Evolutionary conservation across 2,329 filamentous ascomycete species (phyloP).

Genomic region (Anthostomella pinea): DNA sequence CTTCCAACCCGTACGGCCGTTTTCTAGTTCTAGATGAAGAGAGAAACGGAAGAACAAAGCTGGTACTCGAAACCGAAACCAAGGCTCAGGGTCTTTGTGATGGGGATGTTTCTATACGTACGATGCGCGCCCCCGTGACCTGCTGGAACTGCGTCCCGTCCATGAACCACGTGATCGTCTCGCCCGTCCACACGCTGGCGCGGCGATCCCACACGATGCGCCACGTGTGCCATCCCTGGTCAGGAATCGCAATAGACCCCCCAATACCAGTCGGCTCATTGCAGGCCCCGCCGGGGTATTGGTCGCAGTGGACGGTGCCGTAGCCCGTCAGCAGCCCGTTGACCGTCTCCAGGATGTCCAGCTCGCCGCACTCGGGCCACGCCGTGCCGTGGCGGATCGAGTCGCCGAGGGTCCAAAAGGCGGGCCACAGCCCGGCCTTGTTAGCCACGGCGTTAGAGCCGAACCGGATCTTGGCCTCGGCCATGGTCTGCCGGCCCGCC

Average conservation of each 20-base stretch:
- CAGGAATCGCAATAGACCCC: slow-evolving; percentile 36
- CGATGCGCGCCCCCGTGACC: slow-evolving; percentile 41
- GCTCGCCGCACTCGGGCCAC: slow-evolving; percentile 50
- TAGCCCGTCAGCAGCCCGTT: slow-evolving; percentile 44
- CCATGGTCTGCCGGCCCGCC: slow-evolving; percentile 38
- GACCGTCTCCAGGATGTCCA: slow-evolving; percentile 50
- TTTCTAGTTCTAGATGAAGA: no score
- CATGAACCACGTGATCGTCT: slow-evolving; percentile 48
- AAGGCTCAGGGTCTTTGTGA: no score
- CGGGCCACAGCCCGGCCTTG: slow-evolving; percentile 52
- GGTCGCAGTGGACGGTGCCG: slow-evolving; percentile 48
- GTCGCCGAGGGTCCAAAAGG: slow-evolving; percentile 52
- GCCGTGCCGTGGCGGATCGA: slow-evolving; percentile 42
- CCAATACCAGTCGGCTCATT: slow-evolving; percentile 45
- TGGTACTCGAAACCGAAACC: no score
- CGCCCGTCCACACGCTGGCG: slow-evolving; percentile 39
- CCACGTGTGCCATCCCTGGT: slow-evolving; percentile 49
- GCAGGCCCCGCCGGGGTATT: slow-evolving; percentile 42
- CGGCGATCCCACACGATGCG: slow-evolving; percentile 46
- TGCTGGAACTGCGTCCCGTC: slow-evolving; percentile 44
- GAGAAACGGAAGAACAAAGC: no score
- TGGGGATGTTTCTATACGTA: no score
- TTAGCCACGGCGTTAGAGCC: slow-evolving; percentile 35
- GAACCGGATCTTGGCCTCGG: slow-evolving; percentile 45
- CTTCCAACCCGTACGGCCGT: no score